phyloP scores from a whole-genome alignment of 495 filamentous ascomycete species.

The Neurospora sp. region DNA sequence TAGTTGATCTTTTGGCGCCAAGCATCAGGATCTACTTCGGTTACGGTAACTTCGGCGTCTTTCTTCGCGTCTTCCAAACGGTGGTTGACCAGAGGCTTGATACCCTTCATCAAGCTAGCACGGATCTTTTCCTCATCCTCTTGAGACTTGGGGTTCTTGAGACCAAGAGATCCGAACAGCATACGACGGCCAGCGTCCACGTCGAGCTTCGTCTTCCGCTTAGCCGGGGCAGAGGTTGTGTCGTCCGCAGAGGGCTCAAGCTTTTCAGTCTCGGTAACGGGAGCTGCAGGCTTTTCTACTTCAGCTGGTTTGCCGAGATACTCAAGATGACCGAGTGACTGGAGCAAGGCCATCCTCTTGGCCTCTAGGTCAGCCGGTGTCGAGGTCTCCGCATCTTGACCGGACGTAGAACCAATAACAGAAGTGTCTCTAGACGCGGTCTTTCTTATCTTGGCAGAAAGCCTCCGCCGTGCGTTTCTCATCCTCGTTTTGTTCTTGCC shows the following conservation, averaged over 20 bases:
- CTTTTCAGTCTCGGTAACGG: not conserved
- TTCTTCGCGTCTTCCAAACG: constrained; percentile 6
- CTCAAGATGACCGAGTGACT: not conserved
- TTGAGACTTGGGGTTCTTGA: constrained; percentile 55
- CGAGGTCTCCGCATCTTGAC: not conserved
- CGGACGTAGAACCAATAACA: not conserved
- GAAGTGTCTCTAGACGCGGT: not conserved
- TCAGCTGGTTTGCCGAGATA: not conserved
- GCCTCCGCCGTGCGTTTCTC: constrained; percentile 33
- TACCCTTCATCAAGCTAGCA: constrained; percentile 41
- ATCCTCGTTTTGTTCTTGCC: constrained; percentile 29
- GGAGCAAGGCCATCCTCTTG: constrained; percentile 6
- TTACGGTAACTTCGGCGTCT: not conserved
- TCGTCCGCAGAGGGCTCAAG: not conserved
- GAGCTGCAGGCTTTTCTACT: not conserved
- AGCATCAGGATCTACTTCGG: constrained; percentile 30
- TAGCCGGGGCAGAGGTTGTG: not conserved
- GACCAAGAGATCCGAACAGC: constrained; percentile 63
- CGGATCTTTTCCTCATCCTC: constrained; percentile 54
- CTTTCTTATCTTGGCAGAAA: constrained; percentile 16
- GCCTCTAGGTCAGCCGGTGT: constrained; percentile 3
- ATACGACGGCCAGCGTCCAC: constrained; percentile 54
- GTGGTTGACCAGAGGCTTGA: constrained; percentile 18
- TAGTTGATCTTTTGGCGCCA: constrained; percentile 69
- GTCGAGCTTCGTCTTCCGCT: constrained; percentile 38